Percentiles rank a stretch among this genome's conserved stretches.
These are phyloP conservation scores for Wickerhamomyces bisporus DNA, from an alignment of 805 yeast genomes.

Conservation along the genomic window DNA sequence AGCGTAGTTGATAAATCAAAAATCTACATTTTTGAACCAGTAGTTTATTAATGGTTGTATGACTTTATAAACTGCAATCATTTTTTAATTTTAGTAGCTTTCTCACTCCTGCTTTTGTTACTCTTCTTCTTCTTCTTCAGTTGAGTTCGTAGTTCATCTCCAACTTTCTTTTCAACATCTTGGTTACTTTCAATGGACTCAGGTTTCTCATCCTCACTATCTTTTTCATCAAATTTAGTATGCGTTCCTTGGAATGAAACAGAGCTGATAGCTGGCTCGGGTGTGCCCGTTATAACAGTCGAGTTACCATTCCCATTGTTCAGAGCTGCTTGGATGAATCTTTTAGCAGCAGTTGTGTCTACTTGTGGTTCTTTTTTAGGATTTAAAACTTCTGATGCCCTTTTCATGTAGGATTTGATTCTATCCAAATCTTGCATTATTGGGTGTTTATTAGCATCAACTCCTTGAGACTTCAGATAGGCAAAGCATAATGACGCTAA, in stretches of 20 bases:
- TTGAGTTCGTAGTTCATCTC: not conserved
- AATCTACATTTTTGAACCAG: too few relatives aligned
- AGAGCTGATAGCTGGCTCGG: constrained; percentile 47
- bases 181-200: not conserved
- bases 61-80: too few relatives aligned
- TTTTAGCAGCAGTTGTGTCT: constrained; percentile 38
- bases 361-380: constrained; percentile 17
- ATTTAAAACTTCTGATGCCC: constrained; percentile 32
- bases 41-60: not conserved
- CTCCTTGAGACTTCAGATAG: constrained; percentile 53
- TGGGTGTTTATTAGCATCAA: constrained; percentile 51
- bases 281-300: constrained; percentile 13
- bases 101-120: not conserved
- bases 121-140: not conserved
- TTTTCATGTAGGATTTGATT: constrained; percentile 63
- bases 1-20: too few relatives aligned
- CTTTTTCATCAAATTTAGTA: constrained; percentile 37
- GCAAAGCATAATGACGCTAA: constrained; percentile 54
- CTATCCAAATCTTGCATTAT: constrained; percentile 63
- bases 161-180: not conserved
- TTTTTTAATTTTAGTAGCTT: too few relatives aligned
- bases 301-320: constrained; percentile 25
- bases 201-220: not conserved
- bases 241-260: constrained; percentile 51
- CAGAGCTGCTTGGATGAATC: constrained; percentile 41